These are phyloP conservation scores for Fusarium buharicum DNA, from an alignment of 2,329 filamentous ascomycete species.

Conservation along the genomic window DNA sequence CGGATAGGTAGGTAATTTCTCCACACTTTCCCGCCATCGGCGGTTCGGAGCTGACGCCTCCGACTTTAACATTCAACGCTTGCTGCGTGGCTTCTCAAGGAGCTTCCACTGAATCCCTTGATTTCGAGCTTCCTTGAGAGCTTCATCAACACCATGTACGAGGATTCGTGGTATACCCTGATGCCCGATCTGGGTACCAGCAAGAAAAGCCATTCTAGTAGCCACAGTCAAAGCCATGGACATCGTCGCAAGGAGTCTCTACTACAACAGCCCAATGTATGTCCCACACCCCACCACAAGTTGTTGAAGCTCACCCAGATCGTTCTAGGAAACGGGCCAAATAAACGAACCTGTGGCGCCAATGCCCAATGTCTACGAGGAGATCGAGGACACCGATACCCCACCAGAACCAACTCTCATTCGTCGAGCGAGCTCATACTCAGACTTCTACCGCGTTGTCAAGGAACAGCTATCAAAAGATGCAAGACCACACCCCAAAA, in stretches of 20 bases:
- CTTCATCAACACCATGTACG: conserved; percentile 70
- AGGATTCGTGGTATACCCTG: conserved; percentile 86
- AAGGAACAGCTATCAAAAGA: conserved; percentile 67
- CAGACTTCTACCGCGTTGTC: conserved; percentile 76
- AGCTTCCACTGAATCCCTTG: conserved; percentile 28
- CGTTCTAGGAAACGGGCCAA: conserved; percentile 63
- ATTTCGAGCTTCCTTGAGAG: conserved; percentile 33
- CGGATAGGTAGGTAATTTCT: conserved; percentile 9
- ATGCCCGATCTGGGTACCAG: conserved; percentile 70
- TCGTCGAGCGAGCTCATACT: conserved; percentile 77
- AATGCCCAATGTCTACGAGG: conserved; percentile 68
- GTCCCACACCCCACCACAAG: conserved; percentile 27
- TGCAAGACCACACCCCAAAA: conserved; percentile 53
- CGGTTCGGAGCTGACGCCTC: conserved; percentile 46
- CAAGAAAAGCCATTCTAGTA: conserved; percentile 59
- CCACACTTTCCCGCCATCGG: conserved; percentile 44
- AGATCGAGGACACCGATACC: conserved; percentile 62
- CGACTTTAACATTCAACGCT: conserved; percentile 42
- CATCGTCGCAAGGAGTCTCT: conserved; percentile 77
- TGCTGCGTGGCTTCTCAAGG: conserved; percentile 47
- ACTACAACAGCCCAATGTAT: conserved; percentile 72
- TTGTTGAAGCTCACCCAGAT: conserved; percentile 41
- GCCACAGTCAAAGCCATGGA: conserved; percentile 56
- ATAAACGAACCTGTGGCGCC: conserved; percentile 63
- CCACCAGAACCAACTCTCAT: conserved; percentile 74